Percentiles rank a stretch among this genome's conserved stretches.
These are phyloP conservation scores for Cyberlindnera meyerae DNA, from an alignment of 805 yeast genomes.

Conservation along the genomic window DNA sequence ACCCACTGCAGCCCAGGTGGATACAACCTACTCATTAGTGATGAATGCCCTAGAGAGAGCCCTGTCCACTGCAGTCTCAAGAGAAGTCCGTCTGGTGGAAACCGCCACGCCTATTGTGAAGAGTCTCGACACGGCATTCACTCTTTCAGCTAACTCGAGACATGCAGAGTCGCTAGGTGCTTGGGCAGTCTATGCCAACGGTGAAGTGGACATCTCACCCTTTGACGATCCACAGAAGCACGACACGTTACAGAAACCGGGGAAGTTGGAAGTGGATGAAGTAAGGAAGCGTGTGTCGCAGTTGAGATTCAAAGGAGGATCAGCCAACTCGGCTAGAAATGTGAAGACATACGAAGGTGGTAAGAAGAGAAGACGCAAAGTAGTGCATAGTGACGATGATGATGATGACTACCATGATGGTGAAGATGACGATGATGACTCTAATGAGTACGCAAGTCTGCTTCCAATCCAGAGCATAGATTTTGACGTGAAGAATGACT, in stretches of 20 bases:
- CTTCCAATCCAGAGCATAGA: conserved; percentile 55
- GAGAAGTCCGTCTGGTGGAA: conserved; percentile 32
- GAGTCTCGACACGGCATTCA: conserved; percentile 47
- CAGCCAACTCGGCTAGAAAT: conserved; percentile 31
- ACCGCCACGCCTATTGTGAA: conserved; percentile 21
- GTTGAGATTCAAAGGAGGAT: conserved; percentile 58
- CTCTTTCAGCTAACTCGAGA: conserved; percentile 58
- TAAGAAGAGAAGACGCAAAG: conserved; percentile 17
- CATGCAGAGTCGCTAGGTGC: conserved; percentile 59
- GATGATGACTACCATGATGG: conserved; percentile 16
- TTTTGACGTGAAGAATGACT: conserved; percentile 36
- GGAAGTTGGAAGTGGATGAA: conserved; percentile 17
- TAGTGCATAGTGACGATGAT: conserved; percentile 14
- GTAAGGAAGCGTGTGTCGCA: conserved; percentile 41
- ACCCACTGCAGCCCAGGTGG: conserved; percentile 29
- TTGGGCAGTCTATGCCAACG: conserved; percentile 73
- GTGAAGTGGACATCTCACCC: conserved; percentile 60
- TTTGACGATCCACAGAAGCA: conserved; percentile 43
- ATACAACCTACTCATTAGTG: conserved; percentile 46
- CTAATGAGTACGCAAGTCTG: conserved; percentile 45
- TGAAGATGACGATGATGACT: conserved; percentile 13
- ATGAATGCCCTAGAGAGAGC: conserved; percentile 56
- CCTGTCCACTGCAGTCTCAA: conserved; percentile 37
- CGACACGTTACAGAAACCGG: conserved; percentile 25
- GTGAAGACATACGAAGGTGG: conserved; percentile 37